phyloP scores from a whole-genome alignment of 2,329 filamentous ascomycete species.

The Exophiala spinifera region DNA sequence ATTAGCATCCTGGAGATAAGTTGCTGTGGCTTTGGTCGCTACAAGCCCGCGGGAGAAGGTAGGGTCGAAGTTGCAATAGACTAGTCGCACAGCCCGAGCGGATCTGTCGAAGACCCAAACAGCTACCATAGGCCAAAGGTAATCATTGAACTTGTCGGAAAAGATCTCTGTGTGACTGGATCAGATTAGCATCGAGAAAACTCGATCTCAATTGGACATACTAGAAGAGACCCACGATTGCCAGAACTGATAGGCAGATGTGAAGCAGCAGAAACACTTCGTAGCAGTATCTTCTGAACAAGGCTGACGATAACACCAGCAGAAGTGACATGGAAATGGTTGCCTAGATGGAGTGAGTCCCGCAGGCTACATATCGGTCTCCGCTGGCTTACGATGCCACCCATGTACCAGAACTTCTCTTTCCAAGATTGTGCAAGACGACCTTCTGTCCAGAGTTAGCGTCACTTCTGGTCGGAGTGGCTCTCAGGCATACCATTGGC shows the following conservation, averaged over 20 bases:
- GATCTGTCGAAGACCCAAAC: slow-evolving; percentile 50
- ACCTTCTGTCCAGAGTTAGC: neutral
- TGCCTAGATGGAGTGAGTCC: neutral
- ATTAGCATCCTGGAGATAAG: slow-evolving; percentile 44
- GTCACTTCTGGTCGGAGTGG: neutral
- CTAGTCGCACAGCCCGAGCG: slow-evolving; percentile 39
- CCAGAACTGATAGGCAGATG: slow-evolving; percentile 37
- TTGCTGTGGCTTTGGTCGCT: slow-evolving; percentile 38
- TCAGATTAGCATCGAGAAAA: neutral
- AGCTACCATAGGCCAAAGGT: slow-evolving; percentile 48
- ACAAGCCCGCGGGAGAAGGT: slow-evolving; percentile 29
- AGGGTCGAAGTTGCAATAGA: slow-evolving; percentile 44
- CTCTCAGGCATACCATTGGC: neutral
- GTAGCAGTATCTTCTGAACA: slow-evolving; percentile 45
- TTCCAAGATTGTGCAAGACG: slow-evolving; percentile 22
- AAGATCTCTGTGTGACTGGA: slow-evolving; percentile 48
- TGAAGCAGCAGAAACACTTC: slow-evolving; percentile 42
- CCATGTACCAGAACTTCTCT: slow-evolving; percentile 41
- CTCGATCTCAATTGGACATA: slow-evolving; percentile 26
- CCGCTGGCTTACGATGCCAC: slow-evolving; percentile 32
- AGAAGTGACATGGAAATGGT: slow-evolving; percentile 39
- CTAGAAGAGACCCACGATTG: slow-evolving; percentile 49
- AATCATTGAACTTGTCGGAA: slow-evolving; percentile 47
- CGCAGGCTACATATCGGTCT: neutral
- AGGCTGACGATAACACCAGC: slow-evolving; percentile 44